Evolutionary conservation across 345 rosid species (phyloP), one percentile per base, ranked within the genome.

Genomic region (Mangifera indica): DNA sequence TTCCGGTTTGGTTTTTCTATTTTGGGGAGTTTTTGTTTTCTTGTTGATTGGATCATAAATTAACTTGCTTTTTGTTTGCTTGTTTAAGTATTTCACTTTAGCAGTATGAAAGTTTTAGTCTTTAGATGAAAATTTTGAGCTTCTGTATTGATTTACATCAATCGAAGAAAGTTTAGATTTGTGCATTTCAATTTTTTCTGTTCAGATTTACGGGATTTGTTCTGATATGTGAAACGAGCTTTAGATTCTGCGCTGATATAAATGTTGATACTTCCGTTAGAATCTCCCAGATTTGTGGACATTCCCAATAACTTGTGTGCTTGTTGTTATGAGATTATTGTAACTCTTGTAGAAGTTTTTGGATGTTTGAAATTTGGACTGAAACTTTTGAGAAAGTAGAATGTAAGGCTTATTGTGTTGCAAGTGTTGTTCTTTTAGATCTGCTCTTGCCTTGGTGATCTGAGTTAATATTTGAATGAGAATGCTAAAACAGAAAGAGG

Each of bases 211-310:
- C 10, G 37, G 46, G 26, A 29, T 66, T 63, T 71, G 62, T 15
- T 67, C 18, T 13, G 76, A 58, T 71, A 45, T 13, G 56, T 54
- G 62, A 53, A 48, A 34, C 12, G 15, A 59, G 55, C 37, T 29
- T 67, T 62, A 1, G 52, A 60, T 71, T 75, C 37, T 48, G 48
- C 52, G 72, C 32, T 63, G 21, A 63, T 59, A 61, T 63, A 14
- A 55, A 20, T 59, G 13, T 26, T 45, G 66, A 34, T 67, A 3
- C 34, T 72, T 2, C 25, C 14, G 22, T 52, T 20, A 54, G 77
- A 67, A 52, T 72, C 62, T 66, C 82, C 78, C 15, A 45, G 54
- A 40, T 24, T 59, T 77, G 52, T 52, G 66, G 65, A 46, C 37
- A 56, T 71, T 72, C 32, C 26, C 21, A 22, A 21, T 44, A 5